Evolutionary conservation across 768 basidiomycete species (phyloP).

Genomic region (Leccinum barrowsii): DNA sequence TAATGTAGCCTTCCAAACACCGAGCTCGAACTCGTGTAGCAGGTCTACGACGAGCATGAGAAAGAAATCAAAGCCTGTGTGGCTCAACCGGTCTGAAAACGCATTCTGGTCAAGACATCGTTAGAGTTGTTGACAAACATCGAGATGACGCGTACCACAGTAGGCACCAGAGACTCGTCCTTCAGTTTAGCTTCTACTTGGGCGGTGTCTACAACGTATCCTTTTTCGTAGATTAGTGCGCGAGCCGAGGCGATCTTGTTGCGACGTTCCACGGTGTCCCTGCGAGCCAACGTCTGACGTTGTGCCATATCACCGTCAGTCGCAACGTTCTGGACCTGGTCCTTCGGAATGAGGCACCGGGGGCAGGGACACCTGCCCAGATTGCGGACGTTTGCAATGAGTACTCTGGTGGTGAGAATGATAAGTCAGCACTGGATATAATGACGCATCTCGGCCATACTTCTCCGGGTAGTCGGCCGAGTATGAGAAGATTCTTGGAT

Average conservation of each 20-base stretch:
- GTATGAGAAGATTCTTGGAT: not conserved
- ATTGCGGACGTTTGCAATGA: not conserved
- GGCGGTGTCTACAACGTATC: not conserved
- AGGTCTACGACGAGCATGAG: not conserved
- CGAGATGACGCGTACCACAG: not conserved
- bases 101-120: not conserved
- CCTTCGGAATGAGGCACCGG: not conserved
- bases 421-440: not conserved
- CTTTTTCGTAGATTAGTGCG: not conserved
- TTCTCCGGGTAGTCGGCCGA: not conserved
- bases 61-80: not conserved
- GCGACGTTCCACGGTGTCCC: not conserved
- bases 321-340: not conserved
- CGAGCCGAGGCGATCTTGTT: not conserved
- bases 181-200: not conserved
- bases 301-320: not conserved
- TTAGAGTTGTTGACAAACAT: not conserved
- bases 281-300: not conserved
- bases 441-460: not conserved
- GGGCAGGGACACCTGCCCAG: not conserved
- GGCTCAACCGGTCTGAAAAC: not conserved
- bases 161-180: not conserved
- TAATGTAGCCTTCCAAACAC: too few relatives aligned
- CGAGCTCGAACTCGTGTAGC: too few relatives aligned
- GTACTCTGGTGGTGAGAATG: not conserved